Evolutionary conservation across 1,139 yeast species (phyloP).

Genomic region (Pichia sp.): DNA sequence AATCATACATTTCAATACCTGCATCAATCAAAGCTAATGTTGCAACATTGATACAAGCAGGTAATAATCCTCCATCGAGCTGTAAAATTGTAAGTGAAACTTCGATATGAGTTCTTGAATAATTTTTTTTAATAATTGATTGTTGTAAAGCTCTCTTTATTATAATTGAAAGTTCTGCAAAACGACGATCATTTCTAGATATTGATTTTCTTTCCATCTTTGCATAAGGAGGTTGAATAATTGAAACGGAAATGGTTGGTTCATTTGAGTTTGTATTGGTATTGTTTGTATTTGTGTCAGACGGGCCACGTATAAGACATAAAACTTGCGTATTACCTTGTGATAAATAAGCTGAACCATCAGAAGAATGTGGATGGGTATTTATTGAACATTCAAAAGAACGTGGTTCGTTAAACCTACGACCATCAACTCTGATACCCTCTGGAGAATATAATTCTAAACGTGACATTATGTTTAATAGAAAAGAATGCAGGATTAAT

Average conservation of each 20-base stretch:
- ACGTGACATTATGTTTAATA: constrained; percentile 28
- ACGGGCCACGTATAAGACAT: constrained; percentile 82
- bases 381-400: constrained; percentile 73
- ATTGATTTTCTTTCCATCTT: constrained; percentile 56
- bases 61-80: constrained; percentile 84
- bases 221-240: constrained; percentile 76
- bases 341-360: constrained; percentile 88
- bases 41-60: constrained; percentile 79
- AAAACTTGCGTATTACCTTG: constrained; percentile 89
- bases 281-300: constrained; percentile 54
- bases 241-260: constrained; percentile 46
- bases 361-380: constrained; percentile 83
- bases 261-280: constrained; percentile 35
- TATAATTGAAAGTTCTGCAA: constrained; percentile 68
- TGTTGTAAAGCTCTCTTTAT: constrained; percentile 77
- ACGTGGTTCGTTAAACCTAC: constrained; percentile 91
- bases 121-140: constrained; percentile 65
- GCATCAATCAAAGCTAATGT: constrained; percentile 91
- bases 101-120: constrained; percentile 76
- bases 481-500: neutral
- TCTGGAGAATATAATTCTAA: constrained; percentile 89
- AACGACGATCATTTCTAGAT: constrained; percentile 55
- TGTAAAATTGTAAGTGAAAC: constrained; percentile 72
- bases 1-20: constrained; percentile 91
- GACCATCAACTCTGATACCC: constrained; percentile 86